Conservation (phyloP, 257 asterid species). For the Nemophila menziesii region DNA sequence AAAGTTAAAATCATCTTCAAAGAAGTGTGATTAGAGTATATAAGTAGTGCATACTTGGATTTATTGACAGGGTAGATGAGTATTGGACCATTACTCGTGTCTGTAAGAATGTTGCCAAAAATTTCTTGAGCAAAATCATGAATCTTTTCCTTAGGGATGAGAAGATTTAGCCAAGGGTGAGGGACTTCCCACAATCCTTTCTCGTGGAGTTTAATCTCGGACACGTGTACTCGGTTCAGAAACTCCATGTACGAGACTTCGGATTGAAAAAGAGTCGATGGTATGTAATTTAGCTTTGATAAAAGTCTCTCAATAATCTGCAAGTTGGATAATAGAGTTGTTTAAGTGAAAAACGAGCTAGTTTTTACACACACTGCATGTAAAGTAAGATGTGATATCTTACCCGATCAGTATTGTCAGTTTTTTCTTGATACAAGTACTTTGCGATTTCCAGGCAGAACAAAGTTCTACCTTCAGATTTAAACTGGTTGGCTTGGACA, state of each 20-base stretch:
- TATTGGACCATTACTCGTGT: constrained; percentile 80
- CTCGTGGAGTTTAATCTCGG: constrained; percentile 52
- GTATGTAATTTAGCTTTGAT: constrained; percentile 45
- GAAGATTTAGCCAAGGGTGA: constrained; percentile 92
- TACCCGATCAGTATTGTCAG: constrained; percentile 33
- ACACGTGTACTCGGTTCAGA: constrained; percentile 66
- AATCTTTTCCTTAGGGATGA: constrained; percentile 62
- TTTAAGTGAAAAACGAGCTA: neutral
- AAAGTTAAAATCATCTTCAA: neutral
- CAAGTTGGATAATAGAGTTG: constrained; percentile 11
- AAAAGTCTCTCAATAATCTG: constrained; percentile 54
- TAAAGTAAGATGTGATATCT: constrained; percentile 8
- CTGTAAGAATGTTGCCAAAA: constrained; percentile 58
- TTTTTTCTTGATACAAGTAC: constrained; percentile 52
- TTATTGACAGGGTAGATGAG: constrained; percentile 81
- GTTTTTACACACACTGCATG: neutral
- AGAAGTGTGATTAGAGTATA: constrained; percentile 1
- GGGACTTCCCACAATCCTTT: constrained; percentile 90
- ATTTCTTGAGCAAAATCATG: constrained; percentile 51
- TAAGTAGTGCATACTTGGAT: constrained; percentile 51
- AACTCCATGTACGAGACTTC: constrained; percentile 68
- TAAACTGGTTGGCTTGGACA: constrained; percentile 48
- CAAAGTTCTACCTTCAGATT: constrained; percentile 62
- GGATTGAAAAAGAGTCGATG: constrained; percentile 55
- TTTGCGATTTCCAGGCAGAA: constrained; percentile 83